Evolutionary conservation across 208 protist species (phyloP).

Genomic region (Acanthamoeba castellanii): DNA sequence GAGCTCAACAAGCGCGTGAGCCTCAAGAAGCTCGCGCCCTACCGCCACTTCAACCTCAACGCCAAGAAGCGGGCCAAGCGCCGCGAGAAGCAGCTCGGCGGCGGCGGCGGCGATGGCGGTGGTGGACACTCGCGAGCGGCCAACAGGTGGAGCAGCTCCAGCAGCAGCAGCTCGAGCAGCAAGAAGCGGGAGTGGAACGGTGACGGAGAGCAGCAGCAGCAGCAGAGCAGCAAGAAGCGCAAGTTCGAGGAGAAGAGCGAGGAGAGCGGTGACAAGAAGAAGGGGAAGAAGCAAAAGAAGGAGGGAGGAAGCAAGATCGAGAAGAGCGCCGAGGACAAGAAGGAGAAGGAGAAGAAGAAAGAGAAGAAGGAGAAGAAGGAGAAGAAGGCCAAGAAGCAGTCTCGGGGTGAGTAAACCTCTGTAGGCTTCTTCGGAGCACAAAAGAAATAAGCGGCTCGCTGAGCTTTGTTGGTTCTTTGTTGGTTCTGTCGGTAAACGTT

Average conservation of each 20-base stretch:
- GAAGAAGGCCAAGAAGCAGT: neutral
- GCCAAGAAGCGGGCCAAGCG: slow-evolving; percentile 27
- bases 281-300: slow-evolving; percentile 1
- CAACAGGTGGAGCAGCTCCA: neutral
- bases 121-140: neutral
- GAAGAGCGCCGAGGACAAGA: neutral
- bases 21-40: slow-evolving; percentile 64
- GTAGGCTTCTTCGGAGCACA: no score
- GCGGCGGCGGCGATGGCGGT: neutral
- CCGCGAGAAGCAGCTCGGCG: slow-evolving; percentile 10
- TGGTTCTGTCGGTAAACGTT: no score
- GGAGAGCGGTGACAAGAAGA: neutral
- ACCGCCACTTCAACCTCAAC: slow-evolving; percentile 30
- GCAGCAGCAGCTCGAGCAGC: neutral
- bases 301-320: neutral
- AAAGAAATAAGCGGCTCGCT: no score
- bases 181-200: neutral
- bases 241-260: neutral
- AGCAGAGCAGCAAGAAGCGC: neutral
- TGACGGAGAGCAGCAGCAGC: neutral
- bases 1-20: slow-evolving; percentile 35
- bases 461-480: no score
- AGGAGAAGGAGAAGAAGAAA: neutral
- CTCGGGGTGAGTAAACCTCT: neutral
- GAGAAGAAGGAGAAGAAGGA: neutral